Conservation (phyloP, 164 flowering plant species). For the Sedum album region DNA sequence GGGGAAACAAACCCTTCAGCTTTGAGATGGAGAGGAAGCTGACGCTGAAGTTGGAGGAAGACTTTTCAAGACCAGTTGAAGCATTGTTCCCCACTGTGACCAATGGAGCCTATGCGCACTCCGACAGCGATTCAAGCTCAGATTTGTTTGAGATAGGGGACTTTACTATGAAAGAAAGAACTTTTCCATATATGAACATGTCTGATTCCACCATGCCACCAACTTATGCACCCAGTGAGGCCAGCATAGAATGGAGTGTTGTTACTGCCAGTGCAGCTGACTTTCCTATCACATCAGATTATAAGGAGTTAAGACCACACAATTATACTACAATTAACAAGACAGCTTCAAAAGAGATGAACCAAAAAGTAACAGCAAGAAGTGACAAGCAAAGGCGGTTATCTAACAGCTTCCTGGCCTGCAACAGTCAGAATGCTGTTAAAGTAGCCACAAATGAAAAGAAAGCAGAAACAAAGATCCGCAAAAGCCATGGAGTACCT, state of each 20-base stretch:
- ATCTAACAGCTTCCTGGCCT: slow-evolving; percentile 22
- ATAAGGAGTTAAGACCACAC: slow-evolving; percentile 19
- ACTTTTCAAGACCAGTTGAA: slow-evolving; percentile 30
- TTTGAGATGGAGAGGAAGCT: slow-evolving; percentile 39
- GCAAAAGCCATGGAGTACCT: slow-evolving; percentile 17
- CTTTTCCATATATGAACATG: not conserved
- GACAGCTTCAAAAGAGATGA: not conserved
- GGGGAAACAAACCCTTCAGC: slow-evolving; percentile 21
- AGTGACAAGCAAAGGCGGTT: slow-evolving; percentile 15
- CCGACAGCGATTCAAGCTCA: slow-evolving; percentile 52
- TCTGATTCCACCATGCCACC: not conserved
- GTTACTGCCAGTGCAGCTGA: slow-evolving; percentile 56
- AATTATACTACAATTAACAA: not conserved
- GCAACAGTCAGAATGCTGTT: slow-evolving; percentile 48
- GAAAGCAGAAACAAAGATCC: slow-evolving; percentile 7
- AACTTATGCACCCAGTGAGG: slow-evolving; percentile 64
- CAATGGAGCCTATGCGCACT: slow-evolving; percentile 30
- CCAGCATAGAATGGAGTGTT: slow-evolving; percentile 61
- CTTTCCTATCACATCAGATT: slow-evolving; percentile 33
- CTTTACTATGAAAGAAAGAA: slow-evolving; percentile 16
- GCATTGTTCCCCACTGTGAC: not conserved
- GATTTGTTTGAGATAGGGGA: slow-evolving; percentile 57
- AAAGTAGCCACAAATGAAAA: slow-evolving; percentile 25
- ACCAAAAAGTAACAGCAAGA: not conserved
- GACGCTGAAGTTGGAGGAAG: slow-evolving; percentile 44